Conservation (phyloP, 176 grass and related monocot species). For the Juncus effusus region DNA sequence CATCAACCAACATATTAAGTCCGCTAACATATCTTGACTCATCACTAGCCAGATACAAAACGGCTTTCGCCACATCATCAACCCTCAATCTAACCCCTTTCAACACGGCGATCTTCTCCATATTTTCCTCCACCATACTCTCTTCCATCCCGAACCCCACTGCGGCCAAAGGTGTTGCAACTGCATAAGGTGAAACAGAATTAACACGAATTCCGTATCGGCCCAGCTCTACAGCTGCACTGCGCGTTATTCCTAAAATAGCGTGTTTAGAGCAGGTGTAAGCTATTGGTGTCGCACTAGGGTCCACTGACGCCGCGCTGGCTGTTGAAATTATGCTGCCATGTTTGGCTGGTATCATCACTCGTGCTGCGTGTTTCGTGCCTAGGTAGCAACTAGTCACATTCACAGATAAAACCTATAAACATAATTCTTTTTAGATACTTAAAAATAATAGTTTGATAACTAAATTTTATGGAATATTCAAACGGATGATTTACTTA, state of each 20-base stretch:
- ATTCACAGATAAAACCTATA: slow-evolving; percentile 30
- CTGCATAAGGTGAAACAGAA: slow-evolving; percentile 30
- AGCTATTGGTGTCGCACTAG: slow-evolving; percentile 5
- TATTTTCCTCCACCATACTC: not conserved
- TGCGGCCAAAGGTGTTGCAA: slow-evolving; percentile 7
- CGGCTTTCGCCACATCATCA: slow-evolving; percentile 33
- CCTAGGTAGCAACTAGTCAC: slow-evolving; percentile 18
- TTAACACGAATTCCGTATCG: slow-evolving; percentile 31
- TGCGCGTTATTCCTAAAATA: slow-evolving; percentile 31
- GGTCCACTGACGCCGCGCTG: slow-evolving; percentile 1
- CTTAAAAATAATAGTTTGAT: not conserved
- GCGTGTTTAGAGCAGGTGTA: slow-evolving; percentile 36
- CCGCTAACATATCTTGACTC: slow-evolving; percentile 32
- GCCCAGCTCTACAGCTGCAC: slow-evolving; percentile 31
- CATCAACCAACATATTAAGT: slow-evolving; percentile 31
- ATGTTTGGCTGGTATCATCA: slow-evolving; percentile 27
- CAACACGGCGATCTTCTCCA: slow-evolving; percentile 9
- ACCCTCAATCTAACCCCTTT: slow-evolving; percentile 5
- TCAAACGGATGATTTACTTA: too few species aligned
- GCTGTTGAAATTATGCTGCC: slow-evolving; percentile 13
- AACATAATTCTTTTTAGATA: not conserved
- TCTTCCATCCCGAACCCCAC: not conserved
- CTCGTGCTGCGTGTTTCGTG: slow-evolving; percentile 34
- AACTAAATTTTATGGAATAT: not conserved
- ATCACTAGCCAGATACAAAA: slow-evolving; percentile 32